These are phyloP conservation scores for Backusella circina DNA, from an alignment of 192 early-diverging fungal genomes.

Conservation along the genomic window DNA sequence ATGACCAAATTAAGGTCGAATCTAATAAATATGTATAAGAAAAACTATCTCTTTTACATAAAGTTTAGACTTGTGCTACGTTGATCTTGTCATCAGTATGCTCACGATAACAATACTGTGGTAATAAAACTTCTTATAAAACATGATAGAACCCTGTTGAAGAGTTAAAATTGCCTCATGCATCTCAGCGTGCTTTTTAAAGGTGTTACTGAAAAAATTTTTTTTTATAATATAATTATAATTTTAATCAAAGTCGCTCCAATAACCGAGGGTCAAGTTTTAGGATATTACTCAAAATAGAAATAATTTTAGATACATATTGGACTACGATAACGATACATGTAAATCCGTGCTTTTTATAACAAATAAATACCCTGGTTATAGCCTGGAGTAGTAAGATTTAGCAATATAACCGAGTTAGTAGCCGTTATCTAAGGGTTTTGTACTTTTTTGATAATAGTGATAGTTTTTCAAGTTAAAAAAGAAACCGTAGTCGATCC, in stretches of 20 bases:
- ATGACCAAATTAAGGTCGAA: not conserved
- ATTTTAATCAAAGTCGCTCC: not conserved
- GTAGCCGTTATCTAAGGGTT: not conserved
- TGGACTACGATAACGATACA: not conserved
- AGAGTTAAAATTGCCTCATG: not conserved
- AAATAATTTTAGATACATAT: not conserved
- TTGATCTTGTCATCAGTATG: not conserved
- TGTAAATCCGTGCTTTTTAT: not conserved
- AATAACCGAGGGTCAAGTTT: not conserved
- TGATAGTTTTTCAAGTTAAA: not conserved
- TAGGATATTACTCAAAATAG: not conserved
- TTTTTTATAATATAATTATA: not conserved
- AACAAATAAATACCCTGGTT: not conserved
- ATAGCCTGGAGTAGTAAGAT: not conserved
- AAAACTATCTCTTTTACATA: not conserved
- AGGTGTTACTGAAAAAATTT: not conserved
- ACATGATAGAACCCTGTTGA: not conserved
- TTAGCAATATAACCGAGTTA: not conserved
- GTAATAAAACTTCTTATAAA: not conserved
- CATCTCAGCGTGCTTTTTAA: not conserved
- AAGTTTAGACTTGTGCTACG: not conserved
- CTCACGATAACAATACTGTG: not conserved
- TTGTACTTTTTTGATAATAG: not conserved
- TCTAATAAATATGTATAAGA: not conserved
- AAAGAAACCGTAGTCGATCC: not conserved